phyloP scores from a whole-genome alignment of 176 grass and related monocot species.

The Microstegium vimineum region DNA sequence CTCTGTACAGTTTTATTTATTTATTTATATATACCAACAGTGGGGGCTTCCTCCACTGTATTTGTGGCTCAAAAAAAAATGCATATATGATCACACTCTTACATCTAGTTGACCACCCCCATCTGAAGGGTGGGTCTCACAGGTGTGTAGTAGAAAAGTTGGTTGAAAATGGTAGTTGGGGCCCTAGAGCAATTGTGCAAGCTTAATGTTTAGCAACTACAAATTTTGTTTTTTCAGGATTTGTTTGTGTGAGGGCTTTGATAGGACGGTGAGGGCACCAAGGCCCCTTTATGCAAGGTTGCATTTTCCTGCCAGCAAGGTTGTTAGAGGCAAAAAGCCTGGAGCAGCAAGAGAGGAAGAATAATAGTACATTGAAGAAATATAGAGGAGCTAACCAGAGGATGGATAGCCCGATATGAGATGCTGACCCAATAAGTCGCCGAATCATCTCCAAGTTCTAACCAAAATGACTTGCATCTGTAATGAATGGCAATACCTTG shows the following conservation, averaged over 20 bases:
- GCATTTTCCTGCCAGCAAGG: conserved; percentile 58
- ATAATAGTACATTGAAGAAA: conserved; percentile 14
- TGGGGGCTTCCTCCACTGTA: no score
- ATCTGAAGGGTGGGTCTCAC: no score
- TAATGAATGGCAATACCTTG: conserved; percentile 9
- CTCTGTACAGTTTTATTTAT: no score
- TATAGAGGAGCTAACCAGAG: conserved; percentile 23
- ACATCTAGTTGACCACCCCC: no score
- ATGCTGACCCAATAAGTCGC: conserved; percentile 26
- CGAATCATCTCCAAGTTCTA: conserved; percentile 37
- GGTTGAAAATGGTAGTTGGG: no score
- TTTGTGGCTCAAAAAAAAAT: no score
- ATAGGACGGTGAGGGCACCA: conserved; percentile 44
- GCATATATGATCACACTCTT: no score
- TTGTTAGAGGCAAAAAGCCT: conserved; percentile 32
- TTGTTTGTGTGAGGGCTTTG: conserved; percentile 66
- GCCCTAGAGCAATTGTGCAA: background rate
- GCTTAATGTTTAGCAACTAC: background rate
- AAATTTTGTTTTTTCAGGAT: conserved; percentile 29
- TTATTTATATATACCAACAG: no score
- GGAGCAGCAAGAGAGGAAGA: conserved; percentile 16
- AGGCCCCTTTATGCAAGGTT: conserved; percentile 62
- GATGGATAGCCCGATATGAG: conserved; percentile 16
- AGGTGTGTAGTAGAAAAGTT: no score
- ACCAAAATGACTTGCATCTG: conserved; percentile 11